A percentile compares a stretch with the other conserved stretches of the same genome.
Evolutionary conservation across 495 filamentous ascomycete species (phyloP).

Genomic region (Tuber microsphaerosporum): DNA sequence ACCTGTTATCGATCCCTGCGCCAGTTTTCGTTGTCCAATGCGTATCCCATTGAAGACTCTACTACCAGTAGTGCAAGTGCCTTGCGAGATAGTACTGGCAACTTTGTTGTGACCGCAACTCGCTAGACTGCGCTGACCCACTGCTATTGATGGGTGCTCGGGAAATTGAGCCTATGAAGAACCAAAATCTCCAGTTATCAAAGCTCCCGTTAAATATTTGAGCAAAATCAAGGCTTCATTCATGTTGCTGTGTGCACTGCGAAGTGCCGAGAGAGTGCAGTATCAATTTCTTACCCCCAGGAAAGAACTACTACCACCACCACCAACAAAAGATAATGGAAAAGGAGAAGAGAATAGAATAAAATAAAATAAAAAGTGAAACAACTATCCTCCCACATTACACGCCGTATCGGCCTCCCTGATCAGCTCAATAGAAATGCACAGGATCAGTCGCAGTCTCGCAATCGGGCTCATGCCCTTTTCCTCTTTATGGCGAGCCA

Average conservation of each 20-base stretch:
- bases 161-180: not conserved
- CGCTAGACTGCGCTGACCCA: not conserved
- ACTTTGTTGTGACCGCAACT: too few species aligned
- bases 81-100: too few species aligned
- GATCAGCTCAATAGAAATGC: not conserved
- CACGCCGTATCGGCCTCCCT: not conserved
- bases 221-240: not conserved
- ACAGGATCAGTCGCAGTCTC: not conserved
- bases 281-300: not conserved
- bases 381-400: not conserved
- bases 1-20: too few species aligned
- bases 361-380: not conserved
- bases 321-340: not conserved
- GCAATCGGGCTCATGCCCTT: not conserved
- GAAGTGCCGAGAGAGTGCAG: not conserved
- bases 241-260: not conserved
- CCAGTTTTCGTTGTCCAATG: too few species aligned
- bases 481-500: not conserved
- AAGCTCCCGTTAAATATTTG: not conserved
- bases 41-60: too few species aligned
- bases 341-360: not conserved
- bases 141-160: not conserved
- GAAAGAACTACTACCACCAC: not conserved
- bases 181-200: not conserved
- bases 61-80: too few species aligned